Evolutionary conservation across 2,329 filamentous ascomycete species (phyloP), one percentile per base, ranked within the genome.

Genomic region (Trichoderma sp.): DNA sequence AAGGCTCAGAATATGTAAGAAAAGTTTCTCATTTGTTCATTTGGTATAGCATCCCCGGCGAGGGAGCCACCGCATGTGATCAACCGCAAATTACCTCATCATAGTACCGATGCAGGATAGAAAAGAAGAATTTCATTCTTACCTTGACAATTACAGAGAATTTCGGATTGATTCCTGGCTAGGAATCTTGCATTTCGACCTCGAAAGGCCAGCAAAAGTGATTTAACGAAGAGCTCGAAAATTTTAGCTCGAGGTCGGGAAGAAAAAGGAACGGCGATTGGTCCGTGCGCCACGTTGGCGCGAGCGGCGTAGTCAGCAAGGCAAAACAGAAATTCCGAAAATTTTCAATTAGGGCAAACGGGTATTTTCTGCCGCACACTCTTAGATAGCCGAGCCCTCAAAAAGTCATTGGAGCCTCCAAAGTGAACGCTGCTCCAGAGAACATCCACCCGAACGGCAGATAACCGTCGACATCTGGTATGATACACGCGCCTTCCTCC

Each of bases 21-120:
- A 90, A 91, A 84, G 93, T 97, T 92, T 97, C 95, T 97, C 94
- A 97, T 86, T 82, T 89, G 81, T 85, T 88, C 85, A 84, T 81
- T 84, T 87, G 91, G 91, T 94, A 91, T 91, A 88, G 91, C 92
- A 86, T 88, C 93, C 90, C 94, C 89, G 94, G 95, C 94, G 92
- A 84, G 94, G 90, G 92, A 85, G 87, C 93, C 94, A 95, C 90
- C 90, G 86, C 83, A 83, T 83, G 85, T 87, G 88, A 92, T 98
- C 94, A 97, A 95, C 95, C 94, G 95, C 94, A 98, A 98, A 98
- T 97, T 97, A 82, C 93, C 86, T 92, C 94, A 97, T 97, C 95
- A 93, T 92, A 77, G 77, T 81, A 74, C 72, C 62, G 47, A 53
- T 28, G 34, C 39, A 74, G 71, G 47, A 72, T 57, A 34, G 14